Evolutionary conservation across 345 rosid species (phyloP), one percentile per base, ranked within the genome.

Genomic region (Excoecaria cochinchinensis): DNA sequence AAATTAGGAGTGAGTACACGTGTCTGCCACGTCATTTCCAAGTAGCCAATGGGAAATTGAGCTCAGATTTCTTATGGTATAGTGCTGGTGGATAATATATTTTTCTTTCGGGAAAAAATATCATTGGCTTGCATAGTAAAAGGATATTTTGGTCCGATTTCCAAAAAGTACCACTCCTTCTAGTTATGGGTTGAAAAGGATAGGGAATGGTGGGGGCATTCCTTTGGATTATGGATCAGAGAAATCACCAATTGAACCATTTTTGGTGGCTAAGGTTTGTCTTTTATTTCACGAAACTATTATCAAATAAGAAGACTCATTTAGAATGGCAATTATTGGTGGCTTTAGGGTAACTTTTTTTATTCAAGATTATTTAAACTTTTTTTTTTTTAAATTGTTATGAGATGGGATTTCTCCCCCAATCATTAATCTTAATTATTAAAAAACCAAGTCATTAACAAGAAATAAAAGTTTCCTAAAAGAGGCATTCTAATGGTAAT

Each of bases 41-140:
- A 48, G 74, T 61, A 82, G 70, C 97, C 97, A 95, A 91, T 91
- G 60, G 79, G 83, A 76, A 3, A 72, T 63, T 70, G 77, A 62
- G 82, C 3, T 69, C 76, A 75, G 97, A 95, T 95, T 95, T 89
- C 88, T 81, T 44, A 38, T 4, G 62, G 62, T 21, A 14, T 12
- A 40, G 1, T 64, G 69, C 6, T 19, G 48, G 44, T 66, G 22
- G 70, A 66, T 39, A 10, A 17, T n/a, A 42, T 42, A n/a, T 39
- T 44, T 76, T 74, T 74, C 39, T 39, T 10, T 10, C 15, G 2
- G 3, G 38, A 13, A 12, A 22, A 46, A 19, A 47, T 1, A 67
- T 46, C 22, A 50, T 3, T 39, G 5, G 25, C 21, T 15, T 46
- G 63, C 10, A 19, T 16, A 5, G 7, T 48, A 3, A 13, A 36